A percentile compares a stretch with the other conserved stretches of the same genome.
Conservation (phyloP, 1,284 basidiomycete genomes). For the Ceratobasidium sp. region DNA sequence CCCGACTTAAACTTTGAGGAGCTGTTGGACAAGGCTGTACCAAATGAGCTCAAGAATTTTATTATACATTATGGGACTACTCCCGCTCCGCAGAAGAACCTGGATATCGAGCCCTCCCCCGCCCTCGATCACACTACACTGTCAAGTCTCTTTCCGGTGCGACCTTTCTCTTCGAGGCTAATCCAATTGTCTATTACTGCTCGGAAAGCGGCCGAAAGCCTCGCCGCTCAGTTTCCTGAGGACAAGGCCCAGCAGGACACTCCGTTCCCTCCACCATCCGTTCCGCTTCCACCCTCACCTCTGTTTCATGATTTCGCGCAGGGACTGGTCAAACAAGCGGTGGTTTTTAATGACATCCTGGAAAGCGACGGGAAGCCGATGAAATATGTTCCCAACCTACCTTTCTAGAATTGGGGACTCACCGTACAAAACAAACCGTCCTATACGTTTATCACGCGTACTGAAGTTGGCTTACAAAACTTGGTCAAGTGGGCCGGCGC, state of each 20-base stretch:
- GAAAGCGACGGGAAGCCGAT: constrained; percentile 32
- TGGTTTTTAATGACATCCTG: background rate
- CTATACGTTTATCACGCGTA: constrained; percentile 45
- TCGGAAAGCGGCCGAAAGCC: background rate
- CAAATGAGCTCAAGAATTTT: background rate
- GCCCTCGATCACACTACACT: background rate
- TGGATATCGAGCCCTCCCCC: background rate
- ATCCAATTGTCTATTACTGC: background rate
- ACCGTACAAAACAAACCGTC: constrained; percentile 42
- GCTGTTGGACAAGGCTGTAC: constrained; percentile 13
- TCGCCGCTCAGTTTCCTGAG: background rate
- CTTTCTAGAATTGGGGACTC: constrained; percentile 48
- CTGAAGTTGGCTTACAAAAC: constrained; percentile 41
- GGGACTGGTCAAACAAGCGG: background rate
- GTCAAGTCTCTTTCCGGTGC: background rate
- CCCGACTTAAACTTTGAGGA: background rate
- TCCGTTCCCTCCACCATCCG: background rate
- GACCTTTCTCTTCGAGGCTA: background rate
- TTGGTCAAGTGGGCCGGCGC: constrained; percentile 46
- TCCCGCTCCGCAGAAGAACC: background rate
- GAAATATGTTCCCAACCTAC: background rate
- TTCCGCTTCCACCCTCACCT: constrained; percentile 28
- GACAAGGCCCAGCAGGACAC: no score
- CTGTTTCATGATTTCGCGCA: constrained; percentile 5
- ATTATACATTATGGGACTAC: background rate